Percentiles rank a stretch among this genome's conserved stretches.
Evolutionary conservation across 768 basidiomycete species (phyloP).

Genomic region (Russula olivacea): DNA sequence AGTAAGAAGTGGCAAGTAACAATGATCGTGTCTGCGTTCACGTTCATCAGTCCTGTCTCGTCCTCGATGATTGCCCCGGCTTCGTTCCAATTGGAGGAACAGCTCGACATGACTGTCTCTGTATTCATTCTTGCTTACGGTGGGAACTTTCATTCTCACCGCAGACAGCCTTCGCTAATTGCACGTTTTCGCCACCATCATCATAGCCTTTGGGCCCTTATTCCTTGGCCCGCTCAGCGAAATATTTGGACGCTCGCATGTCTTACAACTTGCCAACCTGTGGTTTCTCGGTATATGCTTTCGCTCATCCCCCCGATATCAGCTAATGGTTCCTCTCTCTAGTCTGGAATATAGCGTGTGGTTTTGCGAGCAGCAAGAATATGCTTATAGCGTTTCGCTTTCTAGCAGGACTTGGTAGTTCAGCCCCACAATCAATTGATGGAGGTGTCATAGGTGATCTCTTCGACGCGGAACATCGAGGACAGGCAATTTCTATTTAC

Average conservation of each 20-base stretch:
- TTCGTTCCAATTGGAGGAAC: slow-evolving; percentile 40
- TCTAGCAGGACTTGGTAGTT: slow-evolving; percentile 64
- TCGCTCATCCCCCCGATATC: neutral
- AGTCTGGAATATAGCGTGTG: slow-evolving; percentile 55
- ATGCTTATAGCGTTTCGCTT: slow-evolving; percentile 66
- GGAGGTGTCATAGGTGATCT: slow-evolving; percentile 51
- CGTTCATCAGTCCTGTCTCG: slow-evolving; percentile 60
- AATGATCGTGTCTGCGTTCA: slow-evolving; percentile 54
- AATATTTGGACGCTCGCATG: slow-evolving; percentile 58
- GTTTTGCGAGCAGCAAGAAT: slow-evolving; percentile 52
- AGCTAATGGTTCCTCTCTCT: neutral
- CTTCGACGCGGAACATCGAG: slow-evolving; percentile 58
- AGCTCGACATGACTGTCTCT: slow-evolving; percentile 52
- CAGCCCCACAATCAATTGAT: slow-evolving; percentile 59
- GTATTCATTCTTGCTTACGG: slow-evolving; percentile 55
- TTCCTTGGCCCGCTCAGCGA: slow-evolving; percentile 61
- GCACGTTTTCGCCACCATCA: neutral
- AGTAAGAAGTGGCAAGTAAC: slow-evolving; percentile 37
- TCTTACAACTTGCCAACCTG: slow-evolving; percentile 58
- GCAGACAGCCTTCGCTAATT: neutral
- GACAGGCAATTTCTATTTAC: slow-evolving; percentile 58
- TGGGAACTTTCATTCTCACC: slow-evolving; percentile 26
- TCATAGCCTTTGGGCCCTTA: slow-evolving; percentile 47
- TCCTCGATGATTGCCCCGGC: slow-evolving; percentile 77
- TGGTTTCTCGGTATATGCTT: slow-evolving; percentile 51